Evolutionary conservation across 2,329 filamentous ascomycete genomes (phyloP).

Genomic region (Sphaerulina vaccinii): DNA sequence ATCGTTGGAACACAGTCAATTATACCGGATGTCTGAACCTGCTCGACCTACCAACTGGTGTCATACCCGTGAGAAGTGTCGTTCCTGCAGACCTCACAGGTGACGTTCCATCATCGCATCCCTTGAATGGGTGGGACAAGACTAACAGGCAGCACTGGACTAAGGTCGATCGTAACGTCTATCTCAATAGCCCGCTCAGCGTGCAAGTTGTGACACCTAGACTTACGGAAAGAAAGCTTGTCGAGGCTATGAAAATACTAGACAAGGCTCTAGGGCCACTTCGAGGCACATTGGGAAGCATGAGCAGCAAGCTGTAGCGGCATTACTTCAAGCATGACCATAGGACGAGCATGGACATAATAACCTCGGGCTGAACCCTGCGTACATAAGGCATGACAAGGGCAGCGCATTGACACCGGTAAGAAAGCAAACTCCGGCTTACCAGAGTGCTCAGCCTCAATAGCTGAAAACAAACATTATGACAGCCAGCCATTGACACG

Average conservation of each 20-base stretch:
- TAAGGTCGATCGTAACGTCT: constrained; percentile 53
- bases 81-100: constrained; percentile 51
- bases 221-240: constrained; percentile 55
- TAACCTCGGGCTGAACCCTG: too few species aligned
- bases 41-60: constrained; percentile 61
- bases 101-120: constrained; percentile 42
- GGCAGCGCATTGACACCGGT: neutral
- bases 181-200: constrained; percentile 55
- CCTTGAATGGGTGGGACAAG: constrained; percentile 59
- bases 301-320: neutral
- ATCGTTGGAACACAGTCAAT: constrained; percentile 61
- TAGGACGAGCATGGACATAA: too few species aligned
- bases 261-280: constrained; percentile 43
- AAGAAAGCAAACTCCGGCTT: too few species aligned
- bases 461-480: too few species aligned
- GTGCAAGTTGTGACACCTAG: constrained; percentile 59
- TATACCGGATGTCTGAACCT: constrained; percentile 63
- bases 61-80: constrained; percentile 55
- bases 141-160: constrained; percentile 59
- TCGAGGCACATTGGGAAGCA: neutral
- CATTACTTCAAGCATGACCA: neutral
- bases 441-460: too few species aligned
- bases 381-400: neutral
- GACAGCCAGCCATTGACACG: too few species aligned
- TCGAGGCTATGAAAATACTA: constrained; percentile 54